A percentile compares a stretch with the other conserved stretches of the same genome.
phyloP scores from a whole-genome alignment of 345 rosid species.

The Acer campestre region DNA sequence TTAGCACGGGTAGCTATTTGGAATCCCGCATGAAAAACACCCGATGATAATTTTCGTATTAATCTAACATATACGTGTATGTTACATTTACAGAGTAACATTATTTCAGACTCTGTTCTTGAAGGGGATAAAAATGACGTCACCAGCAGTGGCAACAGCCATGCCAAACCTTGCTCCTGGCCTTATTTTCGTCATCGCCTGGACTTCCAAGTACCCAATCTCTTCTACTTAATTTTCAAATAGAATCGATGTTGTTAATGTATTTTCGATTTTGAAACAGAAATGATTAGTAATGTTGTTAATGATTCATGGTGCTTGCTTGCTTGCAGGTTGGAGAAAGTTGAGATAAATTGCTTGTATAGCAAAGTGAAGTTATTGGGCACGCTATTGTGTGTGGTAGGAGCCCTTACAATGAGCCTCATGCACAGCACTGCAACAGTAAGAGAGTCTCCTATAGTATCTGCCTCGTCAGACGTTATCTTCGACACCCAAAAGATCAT shows the following conservation, averaged over 20 bases:
- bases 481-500: slow-evolving; percentile 63
- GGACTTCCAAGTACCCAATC: slow-evolving; percentile 60
- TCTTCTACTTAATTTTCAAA: not conserved
- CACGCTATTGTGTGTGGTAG: slow-evolving; percentile 72
- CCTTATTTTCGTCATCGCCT: slow-evolving; percentile 81
- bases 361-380: slow-evolving; percentile 84
- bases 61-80: not conserved
- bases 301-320: not conserved
- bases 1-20: no score
- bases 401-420: slow-evolving; percentile 78
- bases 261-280: not conserved
- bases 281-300: not conserved
- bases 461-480: not conserved
- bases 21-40: no score
- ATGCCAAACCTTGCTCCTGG: slow-evolving; percentile 98
- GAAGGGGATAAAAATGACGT: slow-evolving; percentile 77
- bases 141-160: slow-evolving; percentile 93
- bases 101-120: slow-evolving; percentile 75
- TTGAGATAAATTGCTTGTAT: slow-evolving; percentile 59
- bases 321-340: slow-evolving; percentile 73
- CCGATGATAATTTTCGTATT: no score
- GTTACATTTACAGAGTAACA: slow-evolving; percentile 57
- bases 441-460: slow-evolving; percentile 14
- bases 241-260: not conserved
- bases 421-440: slow-evolving; percentile 60